phyloP scores from a whole-genome alignment of 768 basidiomycete species.

The Boletellus ananiceps region DNA sequence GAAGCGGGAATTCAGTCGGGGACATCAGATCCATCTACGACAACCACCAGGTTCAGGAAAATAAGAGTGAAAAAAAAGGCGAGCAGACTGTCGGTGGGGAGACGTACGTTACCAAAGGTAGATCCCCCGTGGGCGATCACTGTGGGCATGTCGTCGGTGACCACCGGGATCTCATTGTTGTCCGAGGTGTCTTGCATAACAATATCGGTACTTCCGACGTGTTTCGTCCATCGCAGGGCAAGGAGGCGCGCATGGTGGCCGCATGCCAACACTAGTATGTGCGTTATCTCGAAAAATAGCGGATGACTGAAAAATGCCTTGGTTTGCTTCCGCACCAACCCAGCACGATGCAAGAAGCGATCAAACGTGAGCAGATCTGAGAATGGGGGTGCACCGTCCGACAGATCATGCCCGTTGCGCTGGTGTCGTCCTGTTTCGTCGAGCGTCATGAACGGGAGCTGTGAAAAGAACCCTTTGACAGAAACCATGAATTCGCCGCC shows the following conservation, averaged over 20 bases:
- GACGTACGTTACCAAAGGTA: slow-evolving; percentile 28
- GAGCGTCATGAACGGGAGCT: slow-evolving; percentile 46
- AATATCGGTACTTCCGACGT: too few species aligned
- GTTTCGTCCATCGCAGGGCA: slow-evolving; percentile 23
- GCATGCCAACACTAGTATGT: too few species aligned
- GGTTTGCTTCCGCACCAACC: slow-evolving; percentile 36
- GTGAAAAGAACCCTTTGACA: slow-evolving; percentile 42
- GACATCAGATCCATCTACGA: slow-evolving; percentile 32
- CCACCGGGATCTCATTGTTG: slow-evolving; percentile 1
- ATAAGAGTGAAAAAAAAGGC: too few species aligned
- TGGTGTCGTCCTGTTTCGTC: slow-evolving; percentile 6
- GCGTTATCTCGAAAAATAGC: slow-evolving; percentile 42
- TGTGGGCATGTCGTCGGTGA: slow-evolving; percentile 1
- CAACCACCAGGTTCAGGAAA: neutral
- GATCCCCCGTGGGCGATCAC: slow-evolving; percentile 15
- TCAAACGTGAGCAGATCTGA: slow-evolving; percentile 37
- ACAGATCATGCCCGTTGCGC: neutral
- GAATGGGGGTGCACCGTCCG: slow-evolving; percentile 35
- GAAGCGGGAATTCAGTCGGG: slow-evolving; percentile 36
- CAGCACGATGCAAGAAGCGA: slow-evolving; percentile 44
- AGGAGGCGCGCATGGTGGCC: slow-evolving; percentile 1
- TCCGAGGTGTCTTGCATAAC: neutral
- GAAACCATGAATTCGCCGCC: slow-evolving; percentile 38
- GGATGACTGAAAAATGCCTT: slow-evolving; percentile 37
- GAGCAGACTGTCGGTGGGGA: neutral